Evolutionary conservation across 768 basidiomycete species (phyloP), one percentile per base, ranked within the genome.

Genomic region (Tulasnella sp.): DNA sequence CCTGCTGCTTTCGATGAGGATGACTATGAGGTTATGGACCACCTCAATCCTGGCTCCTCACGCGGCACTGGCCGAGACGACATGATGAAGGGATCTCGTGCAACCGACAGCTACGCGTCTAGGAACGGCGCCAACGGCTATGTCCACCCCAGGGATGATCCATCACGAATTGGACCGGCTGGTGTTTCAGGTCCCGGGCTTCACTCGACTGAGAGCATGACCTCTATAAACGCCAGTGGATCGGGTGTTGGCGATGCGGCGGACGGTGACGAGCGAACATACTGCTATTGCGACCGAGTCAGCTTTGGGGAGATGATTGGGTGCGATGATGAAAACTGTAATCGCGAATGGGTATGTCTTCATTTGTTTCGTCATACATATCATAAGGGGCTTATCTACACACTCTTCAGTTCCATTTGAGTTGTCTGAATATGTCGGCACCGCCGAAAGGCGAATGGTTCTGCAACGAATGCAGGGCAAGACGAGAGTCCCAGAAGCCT

Each of bases 301-400:
- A 65, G 66, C 55, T 71, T 65, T 58, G 70, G 70, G 3, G 68
- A 70, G 60, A 71, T 71, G 70, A 69, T 71, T 40, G 70, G 65
- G 17, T 71, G 70, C 59, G 70, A 71, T 62, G 63, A 66, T 21
- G 65, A 67, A 21, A 62, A 66, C 45, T 71, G 70, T 56, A 64
- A 64, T 46, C 64, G 67, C 45, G 69, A 71, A 71, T 71, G 70
- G 70, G 70, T 71, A 59, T 64, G 70, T 67, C 32, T 2, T 6
- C 15, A 31, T 37, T 60, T 46, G 37, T 17, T 42, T 40, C 7
- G 32, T 21, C 48, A 3, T 40, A 17, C 57, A 11, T 41, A 31
- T 23, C 57, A 23, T 45, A 31, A 3, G 40, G 6, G 2, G 2
- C 11, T 23, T 36, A n/a, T 14, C 21, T 55, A 5, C 23, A 14